Percentiles rank a stretch among this genome's conserved stretches.
phyloP scores from a whole-genome alignment of 2,329 filamentous ascomycete species.

The Coniochaeta sp. region DNA sequence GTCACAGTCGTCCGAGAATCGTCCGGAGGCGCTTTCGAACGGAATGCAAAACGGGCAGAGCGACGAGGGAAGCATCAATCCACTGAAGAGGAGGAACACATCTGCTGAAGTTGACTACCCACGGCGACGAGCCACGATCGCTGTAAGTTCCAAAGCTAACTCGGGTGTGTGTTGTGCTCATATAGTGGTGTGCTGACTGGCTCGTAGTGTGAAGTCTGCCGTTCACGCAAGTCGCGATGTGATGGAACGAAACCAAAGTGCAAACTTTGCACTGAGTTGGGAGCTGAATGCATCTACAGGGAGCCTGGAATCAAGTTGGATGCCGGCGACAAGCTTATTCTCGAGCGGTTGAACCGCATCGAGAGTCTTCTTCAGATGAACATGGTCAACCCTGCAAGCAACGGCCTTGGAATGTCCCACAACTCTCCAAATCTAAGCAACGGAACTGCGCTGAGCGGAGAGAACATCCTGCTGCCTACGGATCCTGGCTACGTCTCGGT shows the following conservation, averaged over 20 bases:
- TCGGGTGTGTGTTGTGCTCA: not conserved
- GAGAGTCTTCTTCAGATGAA: constrained; percentile 71
- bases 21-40: constrained; percentile 32
- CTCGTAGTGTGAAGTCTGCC: constrained; percentile 68
- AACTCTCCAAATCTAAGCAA: constrained; percentile 60
- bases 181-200: constrained; percentile 5
- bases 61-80: constrained; percentile 46
- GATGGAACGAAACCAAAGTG: constrained; percentile 77
- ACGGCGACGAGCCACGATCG: constrained; percentile 56
- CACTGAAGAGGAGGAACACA: constrained; percentile 54
- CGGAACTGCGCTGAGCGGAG: constrained; percentile 51
- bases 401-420: constrained; percentile 47
- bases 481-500: constrained; percentile 41
- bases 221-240: constrained; percentile 71
- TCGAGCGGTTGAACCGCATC: constrained; percentile 70
- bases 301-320: constrained; percentile 84
- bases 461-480: constrained; percentile 43
- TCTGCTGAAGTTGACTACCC: constrained; percentile 57
- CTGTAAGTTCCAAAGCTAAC: constrained; percentile 37
- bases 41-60: constrained; percentile 35
- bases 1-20: constrained; percentile 45
- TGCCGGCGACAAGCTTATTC: constrained; percentile 76
- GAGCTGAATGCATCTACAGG: constrained; percentile 76
- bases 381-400: constrained; percentile 34
- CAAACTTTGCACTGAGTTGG: constrained; percentile 73